These are phyloP conservation scores for Rhodamnia argentea DNA, from an alignment of 345 rosid genomes.

Conservation along the genomic window DNA sequence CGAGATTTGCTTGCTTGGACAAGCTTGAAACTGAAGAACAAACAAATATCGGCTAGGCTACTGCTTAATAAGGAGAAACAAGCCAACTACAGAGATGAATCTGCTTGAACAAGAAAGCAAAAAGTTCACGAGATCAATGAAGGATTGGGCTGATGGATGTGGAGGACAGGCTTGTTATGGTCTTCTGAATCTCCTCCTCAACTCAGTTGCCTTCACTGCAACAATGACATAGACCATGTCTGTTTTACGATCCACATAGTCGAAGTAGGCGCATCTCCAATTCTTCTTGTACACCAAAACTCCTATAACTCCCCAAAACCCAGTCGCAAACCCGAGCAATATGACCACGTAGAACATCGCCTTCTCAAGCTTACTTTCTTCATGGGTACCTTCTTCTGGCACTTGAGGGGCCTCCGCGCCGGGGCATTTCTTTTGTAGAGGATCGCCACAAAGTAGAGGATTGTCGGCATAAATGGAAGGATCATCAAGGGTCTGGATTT, in stretches of 20 bases:
- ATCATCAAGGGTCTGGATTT: not conserved
- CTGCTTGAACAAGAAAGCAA: not conserved
- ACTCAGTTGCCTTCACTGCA: not conserved
- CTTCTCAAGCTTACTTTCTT: not conserved
- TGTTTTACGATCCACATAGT: not conserved
- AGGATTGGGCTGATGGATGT: not conserved
- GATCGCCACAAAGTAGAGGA: not conserved
- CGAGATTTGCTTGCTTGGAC: not conserved
- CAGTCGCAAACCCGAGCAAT: not conserved
- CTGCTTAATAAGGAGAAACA: not conserved
- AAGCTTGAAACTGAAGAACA: not conserved
- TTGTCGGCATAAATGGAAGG: not conserved
- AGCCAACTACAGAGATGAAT: not conserved
- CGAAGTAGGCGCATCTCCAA: not conserved
- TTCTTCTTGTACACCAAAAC: not conserved
- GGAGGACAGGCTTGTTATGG: not conserved
- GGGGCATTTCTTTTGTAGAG: not conserved
- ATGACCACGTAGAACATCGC: not conserved
- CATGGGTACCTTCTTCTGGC: not conserved
- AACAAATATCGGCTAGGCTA: not conserved
- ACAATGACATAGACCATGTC: not conserved
- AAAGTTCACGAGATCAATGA: not conserved
- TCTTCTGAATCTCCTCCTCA: not conserved
- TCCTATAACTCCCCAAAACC: conserved; percentile 5
- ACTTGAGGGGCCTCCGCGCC: not conserved